Conservation (phyloP, 179 eudicot species). For the Actinidia polygama region DNA sequence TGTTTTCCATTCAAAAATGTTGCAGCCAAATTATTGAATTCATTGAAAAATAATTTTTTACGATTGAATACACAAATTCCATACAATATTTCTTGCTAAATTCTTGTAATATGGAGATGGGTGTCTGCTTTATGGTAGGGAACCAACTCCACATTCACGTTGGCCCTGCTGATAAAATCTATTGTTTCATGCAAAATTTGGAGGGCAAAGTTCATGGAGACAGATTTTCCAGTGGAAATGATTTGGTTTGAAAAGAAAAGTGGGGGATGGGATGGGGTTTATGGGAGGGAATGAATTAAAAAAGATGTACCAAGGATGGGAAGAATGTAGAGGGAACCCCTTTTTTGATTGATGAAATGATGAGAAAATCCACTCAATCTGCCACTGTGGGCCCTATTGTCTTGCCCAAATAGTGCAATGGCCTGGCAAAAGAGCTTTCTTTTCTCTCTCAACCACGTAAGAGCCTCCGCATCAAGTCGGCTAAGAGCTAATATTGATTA, state of each 20-base stretch:
- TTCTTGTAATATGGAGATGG: not conserved
- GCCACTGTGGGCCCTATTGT: constrained; percentile 4
- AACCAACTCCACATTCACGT: not conserved
- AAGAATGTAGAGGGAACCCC: not conserved
- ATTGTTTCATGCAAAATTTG: constrained; percentile 17
- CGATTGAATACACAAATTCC: not conserved
- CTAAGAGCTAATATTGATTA: too few species aligned
- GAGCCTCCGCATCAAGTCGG: too few species aligned
- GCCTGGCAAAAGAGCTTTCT: not conserved
- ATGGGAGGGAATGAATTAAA: not conserved
- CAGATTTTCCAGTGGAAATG: constrained; percentile 26
- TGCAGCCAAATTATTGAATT: too few species aligned
- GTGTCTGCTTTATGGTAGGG: not conserved
- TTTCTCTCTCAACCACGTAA: not conserved
- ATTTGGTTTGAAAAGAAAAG: constrained; percentile 19
- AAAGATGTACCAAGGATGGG: constrained; percentile 2
- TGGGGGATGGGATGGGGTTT: not conserved
- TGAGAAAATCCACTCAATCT: constrained; percentile 15
- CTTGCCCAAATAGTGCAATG: not conserved
- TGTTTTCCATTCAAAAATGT: too few species aligned
- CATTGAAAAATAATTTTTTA: too few species aligned
- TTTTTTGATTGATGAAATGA: constrained; percentile 23
- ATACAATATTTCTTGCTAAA: not conserved
- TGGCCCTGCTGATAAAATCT: not conserved
- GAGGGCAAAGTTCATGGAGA: constrained; percentile 10